phyloP scores from a whole-genome alignment of 257 asterid genomes.

The Ligustrum vulgare region DNA sequence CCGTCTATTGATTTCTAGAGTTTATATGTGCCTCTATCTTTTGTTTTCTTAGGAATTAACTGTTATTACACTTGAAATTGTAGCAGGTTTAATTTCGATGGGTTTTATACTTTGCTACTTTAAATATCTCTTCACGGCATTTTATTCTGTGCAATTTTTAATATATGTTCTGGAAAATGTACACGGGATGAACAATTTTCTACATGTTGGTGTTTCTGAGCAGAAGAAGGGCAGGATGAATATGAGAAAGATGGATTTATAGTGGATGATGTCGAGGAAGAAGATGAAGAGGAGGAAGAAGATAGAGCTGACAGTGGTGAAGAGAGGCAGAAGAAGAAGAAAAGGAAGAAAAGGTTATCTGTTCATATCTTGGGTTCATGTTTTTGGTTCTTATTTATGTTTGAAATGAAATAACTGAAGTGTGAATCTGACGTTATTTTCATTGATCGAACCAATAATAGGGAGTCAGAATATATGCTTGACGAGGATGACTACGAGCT shows the following conservation, averaged over 20 bases:
- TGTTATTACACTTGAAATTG: background rate
- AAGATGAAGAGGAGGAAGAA: constrained; percentile 73
- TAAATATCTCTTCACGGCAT: background rate
- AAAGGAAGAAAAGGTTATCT: constrained; percentile 75
- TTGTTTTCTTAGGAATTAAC: background rate
- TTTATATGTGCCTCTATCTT: background rate
- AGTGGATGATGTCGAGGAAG: constrained; percentile 81
- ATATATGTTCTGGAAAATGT: constrained; percentile 13
- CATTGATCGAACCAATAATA: constrained; percentile 20
- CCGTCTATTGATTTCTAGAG: background rate
- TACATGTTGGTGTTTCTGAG: constrained; percentile 18
- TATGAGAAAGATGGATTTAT: constrained; percentile 93
- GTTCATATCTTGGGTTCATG: background rate
- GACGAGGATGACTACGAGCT: constrained; percentile 96
- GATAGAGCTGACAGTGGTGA: constrained; percentile 70
- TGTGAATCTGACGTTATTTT: background rate
- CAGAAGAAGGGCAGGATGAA: constrained; percentile 91
- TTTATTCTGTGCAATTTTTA: background rate
- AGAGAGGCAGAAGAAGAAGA: constrained; percentile 84
- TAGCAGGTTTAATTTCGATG: background rate
- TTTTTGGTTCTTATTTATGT: constrained; percentile 1
- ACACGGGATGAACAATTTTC: constrained; percentile 9
- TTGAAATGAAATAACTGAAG: background rate
- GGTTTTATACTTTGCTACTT: background rate
- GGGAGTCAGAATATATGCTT: constrained; percentile 74